Percentiles rank a stretch among this genome's conserved stretches.
Conservation (phyloP, 768 basidiomycete genomes). For the Agaricus blazei region DNA sequence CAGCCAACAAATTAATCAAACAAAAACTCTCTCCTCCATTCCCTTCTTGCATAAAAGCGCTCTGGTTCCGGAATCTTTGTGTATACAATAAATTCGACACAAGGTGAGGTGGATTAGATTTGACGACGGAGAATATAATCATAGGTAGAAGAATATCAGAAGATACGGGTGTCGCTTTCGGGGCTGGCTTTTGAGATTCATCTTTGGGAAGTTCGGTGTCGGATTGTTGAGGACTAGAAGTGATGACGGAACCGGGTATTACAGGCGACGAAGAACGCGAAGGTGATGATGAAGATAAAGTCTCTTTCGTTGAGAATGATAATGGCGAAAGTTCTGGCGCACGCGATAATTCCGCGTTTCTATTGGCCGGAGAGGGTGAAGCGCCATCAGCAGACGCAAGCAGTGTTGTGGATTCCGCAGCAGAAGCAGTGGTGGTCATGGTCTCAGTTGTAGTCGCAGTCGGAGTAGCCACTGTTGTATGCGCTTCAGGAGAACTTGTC, state of each 20-base stretch:
- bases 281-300: neutral
- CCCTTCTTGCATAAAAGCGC: neutral
- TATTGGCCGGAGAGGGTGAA: neutral
- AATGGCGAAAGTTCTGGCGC: conserved; percentile 2
- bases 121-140: conserved; percentile 92
- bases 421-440: neutral
- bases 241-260: neutral
- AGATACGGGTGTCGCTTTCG: conserved; percentile 52
- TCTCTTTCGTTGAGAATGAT: neutral
- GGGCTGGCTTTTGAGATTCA: neutral
- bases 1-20: conserved; percentile 90
- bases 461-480: too few species aligned
- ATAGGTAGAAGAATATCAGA: conserved; percentile 91
- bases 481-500: neutral
- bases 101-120: conserved; percentile 82
- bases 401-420: too few species aligned
- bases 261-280: neutral
- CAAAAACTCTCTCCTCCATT: conserved; percentile 87
- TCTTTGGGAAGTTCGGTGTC: neutral
- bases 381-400: neutral
- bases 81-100: conserved; percentile 66
- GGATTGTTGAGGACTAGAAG: neutral
- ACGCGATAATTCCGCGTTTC: neutral
- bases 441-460: too few species aligned
- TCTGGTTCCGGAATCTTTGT: conserved; percentile 52